Evolutionary conservation across 2,329 filamentous ascomycete genomes (phyloP).

Genomic region (Cordyceps farinosa): DNA sequence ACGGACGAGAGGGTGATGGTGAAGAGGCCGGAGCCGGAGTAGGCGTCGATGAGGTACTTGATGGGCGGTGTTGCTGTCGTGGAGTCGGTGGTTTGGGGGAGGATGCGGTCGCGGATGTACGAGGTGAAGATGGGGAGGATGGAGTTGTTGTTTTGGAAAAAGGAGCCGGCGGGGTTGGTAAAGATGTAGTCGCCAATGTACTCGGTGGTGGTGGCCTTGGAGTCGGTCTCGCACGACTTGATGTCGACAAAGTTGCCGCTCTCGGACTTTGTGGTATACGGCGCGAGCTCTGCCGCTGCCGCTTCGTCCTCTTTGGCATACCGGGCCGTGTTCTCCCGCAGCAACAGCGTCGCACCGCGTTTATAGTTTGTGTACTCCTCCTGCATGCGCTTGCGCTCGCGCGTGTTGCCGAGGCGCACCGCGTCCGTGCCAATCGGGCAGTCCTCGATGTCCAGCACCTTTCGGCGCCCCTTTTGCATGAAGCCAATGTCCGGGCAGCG

Average conservation of each 20-base stretch:
- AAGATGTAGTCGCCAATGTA: constrained; percentile 84
- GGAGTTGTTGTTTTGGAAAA: constrained; percentile 99
- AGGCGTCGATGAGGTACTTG: constrained; percentile 92
- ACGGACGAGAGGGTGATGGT: constrained; percentile 85
- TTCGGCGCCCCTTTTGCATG: constrained; percentile 76
- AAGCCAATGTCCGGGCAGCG: constrained; percentile 81
- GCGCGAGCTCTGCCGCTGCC: constrained; percentile 26
- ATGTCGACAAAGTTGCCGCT: constrained; percentile 61
- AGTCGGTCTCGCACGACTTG: constrained; percentile 86
- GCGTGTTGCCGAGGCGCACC: constrained; percentile 72
- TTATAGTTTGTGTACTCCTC: constrained; percentile 68
- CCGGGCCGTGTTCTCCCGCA: constrained; percentile 79
- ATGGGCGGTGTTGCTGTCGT: constrained; percentile 46
- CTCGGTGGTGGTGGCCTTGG: constrained; percentile 78
- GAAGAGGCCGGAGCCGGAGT: constrained; percentile 96
- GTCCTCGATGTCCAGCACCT: constrained; percentile 91
- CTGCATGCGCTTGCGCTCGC: constrained; percentile 73
- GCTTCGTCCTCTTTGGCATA: constrained; percentile 46
- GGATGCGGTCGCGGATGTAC: constrained; percentile 78
- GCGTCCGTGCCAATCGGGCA: constrained; percentile 91
- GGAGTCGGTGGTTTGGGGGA: constrained; percentile 45
- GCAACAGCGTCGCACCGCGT: constrained; percentile 79
- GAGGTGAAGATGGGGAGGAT: constrained; percentile 83
- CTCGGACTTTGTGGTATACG: constrained; percentile 46
- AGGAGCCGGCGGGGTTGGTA: constrained; percentile 85